These are phyloP conservation scores for Boechera stricta DNA, from an alignment of 345 rosid species.

Conservation along the genomic window DNA sequence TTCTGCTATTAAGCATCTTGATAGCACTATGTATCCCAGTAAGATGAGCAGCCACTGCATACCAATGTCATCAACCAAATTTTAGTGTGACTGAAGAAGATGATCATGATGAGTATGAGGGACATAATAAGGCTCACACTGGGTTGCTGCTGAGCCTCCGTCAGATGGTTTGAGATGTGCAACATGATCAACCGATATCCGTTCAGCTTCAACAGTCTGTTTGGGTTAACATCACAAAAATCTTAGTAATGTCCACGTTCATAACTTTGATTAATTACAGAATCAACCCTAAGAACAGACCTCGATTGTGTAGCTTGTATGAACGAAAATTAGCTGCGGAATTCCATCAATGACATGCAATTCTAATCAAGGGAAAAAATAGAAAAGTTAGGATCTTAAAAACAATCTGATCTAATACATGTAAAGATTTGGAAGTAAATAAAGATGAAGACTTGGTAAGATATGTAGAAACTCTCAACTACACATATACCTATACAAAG, in stretches of 20 bases:
- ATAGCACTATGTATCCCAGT: slow-evolving; percentile 97
- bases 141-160: slow-evolving; percentile 97
- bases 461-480: background rate
- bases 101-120: background rate
- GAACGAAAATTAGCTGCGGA: slow-evolving; percentile 90
- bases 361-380: slow-evolving; percentile 52
- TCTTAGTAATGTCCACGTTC: background rate
- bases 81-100: background rate
- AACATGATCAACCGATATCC: slow-evolving; percentile 98
- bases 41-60: slow-evolving; percentile 98
- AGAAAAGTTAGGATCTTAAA: slow-evolving; percentile 23
- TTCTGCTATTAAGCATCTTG: slow-evolving; percentile 96
- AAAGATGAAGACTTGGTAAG: slow-evolving; percentile 18
- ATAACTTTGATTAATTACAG: background rate
- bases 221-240: slow-evolving; percentile 24
- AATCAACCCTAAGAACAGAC: slow-evolving; percentile 43
- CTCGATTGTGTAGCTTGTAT: slow-evolving; percentile 93
- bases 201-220: slow-evolving; percentile 96
- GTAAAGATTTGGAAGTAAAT: background rate
- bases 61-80: background rate
- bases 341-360: slow-evolving; percentile 96
- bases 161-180: slow-evolving; percentile 99
- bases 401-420: slow-evolving; percentile 14
- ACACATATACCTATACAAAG: background rate
- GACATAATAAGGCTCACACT: slow-evolving; percentile 52